phyloP scores from a whole-genome alignment of 306 rosid genomes.

The Trifolium fragiferum region DNA sequence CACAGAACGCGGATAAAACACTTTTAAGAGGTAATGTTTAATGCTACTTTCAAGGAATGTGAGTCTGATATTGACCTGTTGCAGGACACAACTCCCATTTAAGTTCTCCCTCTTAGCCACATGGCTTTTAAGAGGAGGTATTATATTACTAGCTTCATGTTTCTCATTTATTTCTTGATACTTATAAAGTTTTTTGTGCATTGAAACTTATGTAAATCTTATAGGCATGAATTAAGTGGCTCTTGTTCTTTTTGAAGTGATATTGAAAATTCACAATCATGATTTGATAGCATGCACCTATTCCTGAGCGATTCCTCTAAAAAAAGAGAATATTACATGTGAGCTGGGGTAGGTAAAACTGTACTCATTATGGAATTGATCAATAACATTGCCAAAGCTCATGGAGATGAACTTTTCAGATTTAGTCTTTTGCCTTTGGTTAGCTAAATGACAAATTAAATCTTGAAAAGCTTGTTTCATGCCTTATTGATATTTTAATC shows the following conservation, averaged over 20 bases:
- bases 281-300: background rate
- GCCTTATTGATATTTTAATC: background rate
- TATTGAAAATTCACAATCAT: too few relatives aligned
- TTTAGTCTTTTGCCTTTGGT: constrained; percentile 4
- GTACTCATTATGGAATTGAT: background rate
- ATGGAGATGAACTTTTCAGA: constrained; percentile 18
- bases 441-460: constrained; percentile 30
- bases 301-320: background rate
- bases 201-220: too few relatives aligned
- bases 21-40: too few relatives aligned
- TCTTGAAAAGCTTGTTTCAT: constrained; percentile 4
- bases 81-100: too few relatives aligned
- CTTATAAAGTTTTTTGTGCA: background rate
- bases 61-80: too few relatives aligned
- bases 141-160: too few relatives aligned
- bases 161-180: too few relatives aligned
- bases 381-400: background rate
- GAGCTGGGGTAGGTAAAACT: background rate
- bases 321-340: constrained; percentile 1
- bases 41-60: too few relatives aligned
- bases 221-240: too few relatives aligned
- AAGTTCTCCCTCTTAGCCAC: too few relatives aligned
- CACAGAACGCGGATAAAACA: constrained; percentile 61
- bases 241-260: too few relatives aligned
- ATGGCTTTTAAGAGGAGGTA: too few relatives aligned